Base-by-base conservation (phyloP, 2,329 filamentous ascomycete genomes). In the Aspergillus texensis region DNA sequence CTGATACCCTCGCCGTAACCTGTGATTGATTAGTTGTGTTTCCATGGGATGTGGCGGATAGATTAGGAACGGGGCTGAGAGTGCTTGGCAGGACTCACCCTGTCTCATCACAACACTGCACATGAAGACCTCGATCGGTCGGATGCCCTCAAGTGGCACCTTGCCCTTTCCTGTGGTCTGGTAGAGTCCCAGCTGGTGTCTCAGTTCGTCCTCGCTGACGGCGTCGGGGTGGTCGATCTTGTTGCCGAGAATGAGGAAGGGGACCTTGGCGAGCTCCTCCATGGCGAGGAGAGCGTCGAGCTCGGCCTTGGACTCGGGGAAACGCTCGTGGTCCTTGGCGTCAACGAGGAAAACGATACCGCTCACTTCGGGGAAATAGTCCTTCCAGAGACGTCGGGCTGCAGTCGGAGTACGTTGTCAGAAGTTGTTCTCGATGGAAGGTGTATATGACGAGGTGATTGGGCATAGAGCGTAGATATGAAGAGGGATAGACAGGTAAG, bases 141-240 rank as follows among this genome's bases (percentile, higher is more conserved):
- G 86, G 80, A 97, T 96, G 39, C 93, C 93, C 84, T 97, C 94
- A 70, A 95, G 85, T 68, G 91, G 92, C 67, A 96, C 90, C 86
- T 96, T 96, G 81, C 93, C 93, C 87, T 97, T 97, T 74, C 94
- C 94, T 65, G 93, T 97, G 61, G 94, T 97, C 82, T 98, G 94
- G 83, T 96, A 98, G 75, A 99, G 82, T 67, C 95, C 95, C 63
- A 99, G 85, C 79, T 94, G 91, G 78, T 94, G 90, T 80, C 95
- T 88, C 76, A 98, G 87, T 83, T 97, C 93, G 74, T 98, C 94
- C 86, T 99, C 95, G 69, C 91, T 94, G 60, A 98, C 90, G 67
- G 95, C 95, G 72, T 96, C 91, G 60, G 94, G 94, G 84, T 98
- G 94, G 80, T 99, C 95, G 80, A 99, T 99, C 89, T 99, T 99